Conservation (phyloP, 1,284 basidiomycete species). For the Sporisorium graminicola region DNA sequence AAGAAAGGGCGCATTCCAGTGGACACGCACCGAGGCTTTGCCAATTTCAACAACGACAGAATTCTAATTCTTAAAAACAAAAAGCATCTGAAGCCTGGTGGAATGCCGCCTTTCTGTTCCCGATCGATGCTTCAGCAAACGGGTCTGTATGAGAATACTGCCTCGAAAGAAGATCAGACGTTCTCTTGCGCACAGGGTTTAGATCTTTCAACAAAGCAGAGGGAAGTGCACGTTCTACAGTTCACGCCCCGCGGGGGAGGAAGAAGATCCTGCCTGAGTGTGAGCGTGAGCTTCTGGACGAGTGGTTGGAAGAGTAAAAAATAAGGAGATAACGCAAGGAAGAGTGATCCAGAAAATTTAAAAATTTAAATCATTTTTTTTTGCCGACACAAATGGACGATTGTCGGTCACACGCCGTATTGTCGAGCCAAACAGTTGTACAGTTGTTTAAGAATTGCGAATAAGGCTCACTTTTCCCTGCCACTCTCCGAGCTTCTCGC, state of each 20-base stretch:
- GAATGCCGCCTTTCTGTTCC: too few species aligned
- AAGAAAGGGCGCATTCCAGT: background rate
- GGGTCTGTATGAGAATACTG: too few species aligned
- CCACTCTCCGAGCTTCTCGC: slow-evolving; percentile 8
- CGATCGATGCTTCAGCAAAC: too few species aligned
- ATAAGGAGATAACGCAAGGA: background rate
- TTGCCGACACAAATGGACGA: background rate
- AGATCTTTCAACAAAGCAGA: too few species aligned
- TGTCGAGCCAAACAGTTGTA: background rate
- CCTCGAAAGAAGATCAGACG: too few species aligned
- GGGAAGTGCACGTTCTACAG: too few species aligned
- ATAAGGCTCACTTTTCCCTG: slow-evolving; percentile 38
- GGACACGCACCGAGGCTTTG: background rate
- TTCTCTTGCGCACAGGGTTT: too few species aligned
- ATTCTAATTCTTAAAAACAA: too few species aligned
- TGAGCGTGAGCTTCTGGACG: background rate
- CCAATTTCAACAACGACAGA: background rate
- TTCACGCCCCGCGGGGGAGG: too few species aligned
- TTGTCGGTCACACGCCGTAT: background rate
- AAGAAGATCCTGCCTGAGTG: too few species aligned
- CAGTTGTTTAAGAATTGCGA: background rate
- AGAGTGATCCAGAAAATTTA: background rate
- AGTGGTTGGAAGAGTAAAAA: background rate
- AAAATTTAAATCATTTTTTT: background rate
- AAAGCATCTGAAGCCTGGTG: background rate